Percentiles rank a stretch among this genome's conserved stretches.
Conservation (phyloP, 1,284 basidiomycete species). For the Austroboletus niveus region DNA sequence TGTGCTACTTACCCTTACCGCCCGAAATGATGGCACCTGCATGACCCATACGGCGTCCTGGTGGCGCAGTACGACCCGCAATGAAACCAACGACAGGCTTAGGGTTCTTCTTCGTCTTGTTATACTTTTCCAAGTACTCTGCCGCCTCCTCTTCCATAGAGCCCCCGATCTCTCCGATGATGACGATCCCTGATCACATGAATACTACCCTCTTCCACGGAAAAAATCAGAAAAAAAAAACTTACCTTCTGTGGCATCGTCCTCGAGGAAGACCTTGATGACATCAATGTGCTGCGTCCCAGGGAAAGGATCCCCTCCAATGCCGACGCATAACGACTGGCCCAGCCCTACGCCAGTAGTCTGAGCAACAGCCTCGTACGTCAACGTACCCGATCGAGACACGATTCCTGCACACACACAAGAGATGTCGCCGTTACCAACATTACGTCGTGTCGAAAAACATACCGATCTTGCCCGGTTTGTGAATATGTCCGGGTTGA, state of each 20-base stretch:
- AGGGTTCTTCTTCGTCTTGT: constrained; percentile 83
- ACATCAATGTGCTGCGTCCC: constrained; percentile 96
- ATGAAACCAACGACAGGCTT: constrained; percentile 99
- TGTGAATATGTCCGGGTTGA: constrained; percentile 98
- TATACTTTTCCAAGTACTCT: constrained; percentile 91
- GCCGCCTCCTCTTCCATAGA: constrained; percentile 99
- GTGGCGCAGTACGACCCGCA: constrained; percentile 95
- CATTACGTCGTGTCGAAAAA: constrained; percentile 2
- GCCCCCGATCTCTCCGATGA: constrained; percentile 99
- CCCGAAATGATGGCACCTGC: constrained; percentile 98
- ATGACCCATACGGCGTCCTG: constrained; percentile 98
- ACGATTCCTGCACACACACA: constrained; percentile 72
- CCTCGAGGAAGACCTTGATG: constrained; percentile 94
- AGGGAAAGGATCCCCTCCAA: constrained; percentile 99
- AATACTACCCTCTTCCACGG: neutral
- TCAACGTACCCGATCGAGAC: constrained; percentile 93
- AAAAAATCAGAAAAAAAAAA: neutral
- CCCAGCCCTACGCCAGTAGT: constrained; percentile 96
- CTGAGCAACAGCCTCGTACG: constrained; percentile 91
- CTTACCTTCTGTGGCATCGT: constrained; percentile 86
- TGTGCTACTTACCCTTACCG: constrained; percentile 73
- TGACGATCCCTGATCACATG: constrained; percentile 73
- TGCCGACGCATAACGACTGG: constrained; percentile 95
- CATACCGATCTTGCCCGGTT: constrained; percentile 88
- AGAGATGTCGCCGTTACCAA: neutral